Evolutionary conservation across 768 basidiomycete species (phyloP).

Genomic region (Tulasnella sp.): DNA sequence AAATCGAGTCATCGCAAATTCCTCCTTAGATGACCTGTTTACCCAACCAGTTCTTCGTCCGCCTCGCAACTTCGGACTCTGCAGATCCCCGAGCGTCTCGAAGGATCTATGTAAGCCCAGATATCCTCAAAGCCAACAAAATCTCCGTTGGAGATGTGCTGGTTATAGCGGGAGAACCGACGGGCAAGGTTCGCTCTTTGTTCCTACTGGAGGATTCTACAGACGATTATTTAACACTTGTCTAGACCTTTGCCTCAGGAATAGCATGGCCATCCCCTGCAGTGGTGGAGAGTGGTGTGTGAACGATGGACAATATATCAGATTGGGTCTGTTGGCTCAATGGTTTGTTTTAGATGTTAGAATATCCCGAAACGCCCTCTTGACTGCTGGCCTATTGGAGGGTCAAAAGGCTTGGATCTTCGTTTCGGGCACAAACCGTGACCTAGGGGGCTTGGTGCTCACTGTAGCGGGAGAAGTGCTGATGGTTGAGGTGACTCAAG

Average conservation of each 20-base stretch:
- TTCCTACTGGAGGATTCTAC: not conserved
- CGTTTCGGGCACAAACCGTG: not conserved
- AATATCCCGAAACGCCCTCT: not conserved
- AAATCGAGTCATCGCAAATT: not conserved
- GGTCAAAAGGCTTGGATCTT: not conserved
- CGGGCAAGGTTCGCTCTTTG: not conserved
- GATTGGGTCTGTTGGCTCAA: not conserved
- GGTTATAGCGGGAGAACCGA: not conserved
- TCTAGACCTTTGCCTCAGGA: conserved; percentile 10
- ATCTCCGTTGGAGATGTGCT: conserved; percentile 28
- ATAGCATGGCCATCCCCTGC: conserved; percentile 24
- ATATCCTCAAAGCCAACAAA: conserved; percentile 26
- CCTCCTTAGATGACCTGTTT: not conserved
- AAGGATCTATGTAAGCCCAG: conserved; percentile 13
- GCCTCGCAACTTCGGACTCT: not conserved
- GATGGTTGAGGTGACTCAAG: not conserved
- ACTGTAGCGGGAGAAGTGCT: not conserved
- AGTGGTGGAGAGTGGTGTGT: not conserved
- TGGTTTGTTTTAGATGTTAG: not conserved
- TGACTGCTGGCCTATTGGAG: conserved; percentile 5
- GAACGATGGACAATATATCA: not conserved
- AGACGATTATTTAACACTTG: not conserved
- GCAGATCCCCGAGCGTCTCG: conserved; percentile 17
- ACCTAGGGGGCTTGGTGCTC: not conserved
- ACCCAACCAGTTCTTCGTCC: conserved; percentile 3